Evolutionary conservation across 2,329 filamentous ascomycete species (phyloP), one percentile per base, ranked within the genome.

Genomic region (Biscogniauxia sp.): DNA sequence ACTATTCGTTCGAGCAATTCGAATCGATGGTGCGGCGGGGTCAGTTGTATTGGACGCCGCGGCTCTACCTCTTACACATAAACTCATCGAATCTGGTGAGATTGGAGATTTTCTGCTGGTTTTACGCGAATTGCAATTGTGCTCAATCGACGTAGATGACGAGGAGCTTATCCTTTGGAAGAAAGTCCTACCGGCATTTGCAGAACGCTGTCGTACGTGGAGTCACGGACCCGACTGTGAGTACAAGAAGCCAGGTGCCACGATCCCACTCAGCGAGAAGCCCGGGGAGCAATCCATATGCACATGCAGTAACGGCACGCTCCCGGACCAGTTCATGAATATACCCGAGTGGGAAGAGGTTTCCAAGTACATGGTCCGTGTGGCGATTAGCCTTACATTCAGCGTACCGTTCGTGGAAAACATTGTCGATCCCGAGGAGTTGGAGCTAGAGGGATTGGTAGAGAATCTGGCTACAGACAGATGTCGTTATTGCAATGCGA

Each of bases 121-220:
- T 1, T 62, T 79, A 1, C 70, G 73, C 15, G 69, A 71, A 9
- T 68, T 79, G 0, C 28, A 32, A 32, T 7, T 75, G 57, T 73
- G 73, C 64, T 73, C 69, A 11, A 64, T 79, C n/a, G 68, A 56
- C 0, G 76, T 82, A 4, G 73, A 80, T 26, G 83, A 84, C 11
- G 81, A 78, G n/a, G 88, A 90, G 45, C 75, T 92, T 2, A 71
- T 81, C 1, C 72, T 82, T 9, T 84, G 80, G 82, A 82, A 82
- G 66, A 74, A 71, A 45, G 58, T 70, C 1, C 68, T 84, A 2
- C 80, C 80, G 0, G 74, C 77, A 0, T 62, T 81, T 54, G 79
- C 70, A 1, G 81, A 84, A 70, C 74, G 81, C 28, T 82, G 79
- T 62, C 76, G 81, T n/a, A 79, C 76, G 3, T 83, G 80, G 79